phyloP scores from a whole-genome alignment of 2,329 filamentous ascomycete species.

The Pseudogymnoascus sp. region DNA sequence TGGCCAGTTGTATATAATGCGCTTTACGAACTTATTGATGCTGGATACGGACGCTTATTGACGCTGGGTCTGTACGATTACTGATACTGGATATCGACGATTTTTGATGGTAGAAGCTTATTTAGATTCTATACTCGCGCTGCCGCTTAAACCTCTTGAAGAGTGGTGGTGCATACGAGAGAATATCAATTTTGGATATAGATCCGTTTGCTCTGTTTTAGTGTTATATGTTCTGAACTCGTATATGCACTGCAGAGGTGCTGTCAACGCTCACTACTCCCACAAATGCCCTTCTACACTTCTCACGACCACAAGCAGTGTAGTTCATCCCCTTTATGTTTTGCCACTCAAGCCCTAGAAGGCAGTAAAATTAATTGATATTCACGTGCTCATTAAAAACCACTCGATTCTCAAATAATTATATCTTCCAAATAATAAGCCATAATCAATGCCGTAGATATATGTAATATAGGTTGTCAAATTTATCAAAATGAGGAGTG shows the following conservation, averaged over 20 bases:
- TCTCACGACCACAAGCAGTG: background rate
- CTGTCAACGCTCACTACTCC: background rate
- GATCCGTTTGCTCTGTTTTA: background rate
- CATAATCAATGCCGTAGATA: background rate
- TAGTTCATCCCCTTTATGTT: background rate
- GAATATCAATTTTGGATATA: background rate
- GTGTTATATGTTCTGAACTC: background rate
- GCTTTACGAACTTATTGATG: conserved; percentile 4
- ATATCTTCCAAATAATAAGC: background rate
- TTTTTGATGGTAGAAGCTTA: conserved; percentile 5
- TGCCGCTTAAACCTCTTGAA: background rate
- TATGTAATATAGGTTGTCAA: background rate
- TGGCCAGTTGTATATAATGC: background rate
- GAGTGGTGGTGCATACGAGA: background rate
- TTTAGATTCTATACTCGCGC: conserved; percentile 2
- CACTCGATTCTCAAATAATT: background rate
- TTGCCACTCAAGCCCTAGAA: background rate
- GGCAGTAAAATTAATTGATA: background rate
- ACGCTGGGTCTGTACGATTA: conserved; percentile 4
- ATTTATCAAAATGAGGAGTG: background rate
- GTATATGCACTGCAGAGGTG: background rate
- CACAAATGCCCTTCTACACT: background rate
- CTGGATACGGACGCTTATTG: background rate
- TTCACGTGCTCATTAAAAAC: background rate
- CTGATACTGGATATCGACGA: conserved; percentile 5